Base-by-base conservation (phyloP, 2,329 filamentous ascomycete species). In the Verticillium longisporum region DNA sequence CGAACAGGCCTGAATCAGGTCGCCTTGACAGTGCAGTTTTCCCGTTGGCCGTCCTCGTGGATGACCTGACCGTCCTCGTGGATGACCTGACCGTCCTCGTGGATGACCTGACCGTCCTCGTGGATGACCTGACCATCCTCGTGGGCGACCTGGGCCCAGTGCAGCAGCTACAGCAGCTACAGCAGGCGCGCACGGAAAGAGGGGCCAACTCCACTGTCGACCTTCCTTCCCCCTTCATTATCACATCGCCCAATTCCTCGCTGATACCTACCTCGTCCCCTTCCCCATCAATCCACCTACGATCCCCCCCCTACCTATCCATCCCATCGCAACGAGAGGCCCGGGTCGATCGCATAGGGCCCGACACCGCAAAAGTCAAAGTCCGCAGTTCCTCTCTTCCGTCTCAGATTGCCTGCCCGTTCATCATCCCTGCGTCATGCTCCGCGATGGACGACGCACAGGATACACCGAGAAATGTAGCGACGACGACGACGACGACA, bases 391-490 rank as follows among this genome's bases (percentile, higher is more conserved):
- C 18, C 45, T 50, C 3, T 50, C 45, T 26, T 50, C 45, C 45
- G 45, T 26, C 18, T 50, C 45, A 21, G 45, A 26, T 50, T 50
- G 45, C 45, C 45, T 18, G 45, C 9, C 18, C 45, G 3, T 26
- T 50, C 45, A 26, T 13, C 45, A 26, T 18, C 45, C 45, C 45
- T 50, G 45, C 45, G 45, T 50, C 45, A 50, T 50, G 45, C 45
- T 50, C 56, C 21, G 37, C 37, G 56, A 50, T 58, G 56, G 54
- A 60, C 60, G 54, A 65, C 61, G 63, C 57, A 59, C 61, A 64
- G 61, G 61, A 64, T 64, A 60, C 63, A 56, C 58, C 61, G 58
- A 66, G 58, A 59, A 61, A 66, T 63, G 32, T 59, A 41, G 59
- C 62, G 62, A 66, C 45, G 3, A 50, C 18, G 15, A 26, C 26